Evolutionary conservation across 768 basidiomycete genomes (phyloP).

Genomic region (Tephrocybe rancida): DNA sequence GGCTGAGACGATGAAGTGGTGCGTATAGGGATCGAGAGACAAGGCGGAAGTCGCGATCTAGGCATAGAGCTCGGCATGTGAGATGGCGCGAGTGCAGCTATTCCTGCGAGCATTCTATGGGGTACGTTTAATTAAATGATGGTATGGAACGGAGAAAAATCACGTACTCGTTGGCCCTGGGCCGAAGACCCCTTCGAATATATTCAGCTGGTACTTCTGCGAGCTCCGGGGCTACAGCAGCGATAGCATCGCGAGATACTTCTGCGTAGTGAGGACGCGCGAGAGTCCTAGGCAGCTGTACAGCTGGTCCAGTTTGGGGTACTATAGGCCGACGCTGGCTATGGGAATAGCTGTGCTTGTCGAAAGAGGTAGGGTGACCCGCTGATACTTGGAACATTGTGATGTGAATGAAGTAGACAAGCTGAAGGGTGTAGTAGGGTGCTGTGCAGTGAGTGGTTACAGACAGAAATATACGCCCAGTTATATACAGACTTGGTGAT

Average conservation of each 20-base stretch:
- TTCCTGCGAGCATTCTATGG: conserved; percentile 55
- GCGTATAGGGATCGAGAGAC: conserved; percentile 52
- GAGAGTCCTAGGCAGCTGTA: conserved; percentile 76
- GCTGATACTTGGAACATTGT: conserved; percentile 53
- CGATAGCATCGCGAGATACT: conserved; percentile 59
- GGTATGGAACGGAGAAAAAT: conserved; percentile 17
- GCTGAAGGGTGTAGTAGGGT: conserved; percentile 6
- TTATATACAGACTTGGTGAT: conserved; percentile 34
- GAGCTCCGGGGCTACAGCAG: conserved; percentile 70
- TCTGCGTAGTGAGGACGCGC: conserved; percentile 61
- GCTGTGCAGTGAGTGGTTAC: conserved; percentile 8
- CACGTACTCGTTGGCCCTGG: conserved; percentile 45
- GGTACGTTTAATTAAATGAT: conserved; percentile 11
- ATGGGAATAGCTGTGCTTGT: conserved; percentile 36
- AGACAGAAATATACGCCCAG: conserved; percentile 10
- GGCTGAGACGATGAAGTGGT: conserved; percentile 27
- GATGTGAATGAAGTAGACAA: neutral
- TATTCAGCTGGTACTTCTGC: conserved; percentile 67
- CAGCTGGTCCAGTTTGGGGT: conserved; percentile 26
- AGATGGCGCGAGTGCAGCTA: conserved; percentile 51
- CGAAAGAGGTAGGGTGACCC: conserved; percentile 43
- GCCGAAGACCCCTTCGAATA: conserved; percentile 61
- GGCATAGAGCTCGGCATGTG: conserved; percentile 69
- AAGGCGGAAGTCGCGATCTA: conserved; percentile 59
- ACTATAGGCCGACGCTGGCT: conserved; percentile 28